Evolutionary conservation across 179 eudicot genomes (phyloP), one percentile per base, ranked within the genome.

Genomic region (Heliamphora pulchella): DNA sequence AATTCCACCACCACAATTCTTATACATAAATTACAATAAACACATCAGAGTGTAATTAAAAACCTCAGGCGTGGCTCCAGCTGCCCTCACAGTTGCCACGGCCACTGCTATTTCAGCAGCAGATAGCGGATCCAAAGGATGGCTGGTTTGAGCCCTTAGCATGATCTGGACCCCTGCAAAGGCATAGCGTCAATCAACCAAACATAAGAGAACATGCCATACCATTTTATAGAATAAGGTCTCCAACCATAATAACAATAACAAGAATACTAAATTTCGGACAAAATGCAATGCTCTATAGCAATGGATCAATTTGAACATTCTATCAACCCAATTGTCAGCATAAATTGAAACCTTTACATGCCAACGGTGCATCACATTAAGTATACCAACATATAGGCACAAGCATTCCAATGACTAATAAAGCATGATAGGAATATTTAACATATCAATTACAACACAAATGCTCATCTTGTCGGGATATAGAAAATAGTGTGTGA

Each of bases 61-160:
- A 65, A 95, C 98, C 98, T 95, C 98, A 69, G 98, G 98, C 41
- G 98, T 93, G 63, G 98, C 93, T 80, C 98, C 98, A 86, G 98
- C 98, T 74, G 98, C 97, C 84, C 98, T 86, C 81, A 95, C 98
- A 76, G 98, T 92, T 48, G 91, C 98, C 82, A 94, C 94, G 76
- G 98, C 98, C 81, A 95, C 97, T 83, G 90, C 84, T 80, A 95
- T 95, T 86, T 95, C 98, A 68, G 94, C 89, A 80, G 96, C 91
- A 79, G 98, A 87, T 72, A 95, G 85, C 10, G 98, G 98, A 74
- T 95, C 98, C 86, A 95, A 86, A 57, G 98, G 98, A 84, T 95
- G 98, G 76, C 90, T 85, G 71, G 86, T 86, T 86, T 91, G 97
- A 86, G 96, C 95, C 88, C 96, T 92, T 79, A 80, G 80, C 83